Conservation (phyloP, 345 rosid species). For the Carallia brachiata region DNA sequence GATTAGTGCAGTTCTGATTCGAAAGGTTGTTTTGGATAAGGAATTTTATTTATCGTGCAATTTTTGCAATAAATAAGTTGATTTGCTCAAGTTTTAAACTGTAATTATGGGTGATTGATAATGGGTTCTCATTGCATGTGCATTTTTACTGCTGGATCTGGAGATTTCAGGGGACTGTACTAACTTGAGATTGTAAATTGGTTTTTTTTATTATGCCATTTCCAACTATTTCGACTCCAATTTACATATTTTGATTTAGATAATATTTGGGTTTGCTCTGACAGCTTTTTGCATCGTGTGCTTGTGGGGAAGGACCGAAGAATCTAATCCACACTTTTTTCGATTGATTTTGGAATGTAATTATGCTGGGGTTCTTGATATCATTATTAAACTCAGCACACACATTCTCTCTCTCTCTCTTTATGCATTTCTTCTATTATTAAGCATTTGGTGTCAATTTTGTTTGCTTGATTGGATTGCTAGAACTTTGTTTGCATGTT, state of each 20-base stretch:
- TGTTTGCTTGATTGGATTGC: not conserved
- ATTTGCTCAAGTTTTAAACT: not conserved
- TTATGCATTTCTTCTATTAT: not conserved
- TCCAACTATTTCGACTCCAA: not conserved
- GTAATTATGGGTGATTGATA: slow-evolving; percentile 9
- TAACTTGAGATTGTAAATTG: slow-evolving; percentile 13
- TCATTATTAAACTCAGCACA: too few species aligned
- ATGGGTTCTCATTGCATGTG: slow-evolving; percentile 35
- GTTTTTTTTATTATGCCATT: not conserved
- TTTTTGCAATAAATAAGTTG: slow-evolving; percentile 11
- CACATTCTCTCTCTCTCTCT: too few species aligned
- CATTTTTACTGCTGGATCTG: slow-evolving; percentile 40
- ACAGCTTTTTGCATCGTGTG: too few species aligned
- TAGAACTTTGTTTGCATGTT: not conserved
- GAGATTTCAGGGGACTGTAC: slow-evolving; percentile 10
- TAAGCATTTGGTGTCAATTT: not conserved
- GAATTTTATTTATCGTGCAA: not conserved
- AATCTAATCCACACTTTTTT: not conserved
- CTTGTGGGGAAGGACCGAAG: not conserved
- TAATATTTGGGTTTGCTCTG: not conserved
- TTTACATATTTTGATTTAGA: not conserved
- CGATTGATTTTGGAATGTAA: too few species aligned
- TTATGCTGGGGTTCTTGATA: too few species aligned
- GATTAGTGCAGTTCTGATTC: not conserved
- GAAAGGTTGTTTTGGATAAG: not conserved